Base-by-base conservation (phyloP, 2,329 filamentous ascomycete genomes). In the Arthroderma sp. region DNA sequence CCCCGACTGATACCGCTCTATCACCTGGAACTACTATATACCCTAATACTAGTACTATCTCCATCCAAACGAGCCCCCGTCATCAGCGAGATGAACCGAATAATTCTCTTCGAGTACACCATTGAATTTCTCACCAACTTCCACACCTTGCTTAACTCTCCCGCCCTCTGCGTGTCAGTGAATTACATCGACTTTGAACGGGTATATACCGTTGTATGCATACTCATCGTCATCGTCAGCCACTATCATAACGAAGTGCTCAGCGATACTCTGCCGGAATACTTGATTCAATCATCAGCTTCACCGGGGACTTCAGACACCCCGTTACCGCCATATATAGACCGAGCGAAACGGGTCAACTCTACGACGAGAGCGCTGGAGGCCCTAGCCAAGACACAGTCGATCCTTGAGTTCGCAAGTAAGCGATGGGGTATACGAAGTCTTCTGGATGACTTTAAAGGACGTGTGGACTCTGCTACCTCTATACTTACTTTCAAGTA, bases 161-260 rank as follows among this genome's bases (percentile, higher is more conserved):
- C 79, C 2, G 72, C 76, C 33, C 79, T 83, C 60, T 77, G 80
- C 15, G 81, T 85, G 3, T 86, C 91, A 55, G 82, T 93, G 65
- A 91, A 88, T 0, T 95, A 91, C 64, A 85, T 94, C 66, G 91
- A 96, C 67, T 87, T 90, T 1, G 79, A 95, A 66, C 83, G 91
- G 55, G 84, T 88, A 1, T 93, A 88, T 66, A 95, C 81, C 71
- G 80, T 82, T 1, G 79, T 79, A 15, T 74, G 74, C 47, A 78
- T 80, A 56, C 79, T 85, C 55, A 71, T 83, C 28, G 76, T 81
- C 58, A 73, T 82, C 1, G 66, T 85, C 21, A 76, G 74, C 56
- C 55, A 57, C 31, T 41, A 56, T 13, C 55, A 55, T 25, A 44
- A 33, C 23, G 35, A 55, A 19, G 35, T 44, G 66, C 70, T 19